Percentiles rank a stretch among this genome's conserved stretches.
Conservation (phyloP, 1,284 basidiomycete species). For the Moniliophthora roreri region DNA sequence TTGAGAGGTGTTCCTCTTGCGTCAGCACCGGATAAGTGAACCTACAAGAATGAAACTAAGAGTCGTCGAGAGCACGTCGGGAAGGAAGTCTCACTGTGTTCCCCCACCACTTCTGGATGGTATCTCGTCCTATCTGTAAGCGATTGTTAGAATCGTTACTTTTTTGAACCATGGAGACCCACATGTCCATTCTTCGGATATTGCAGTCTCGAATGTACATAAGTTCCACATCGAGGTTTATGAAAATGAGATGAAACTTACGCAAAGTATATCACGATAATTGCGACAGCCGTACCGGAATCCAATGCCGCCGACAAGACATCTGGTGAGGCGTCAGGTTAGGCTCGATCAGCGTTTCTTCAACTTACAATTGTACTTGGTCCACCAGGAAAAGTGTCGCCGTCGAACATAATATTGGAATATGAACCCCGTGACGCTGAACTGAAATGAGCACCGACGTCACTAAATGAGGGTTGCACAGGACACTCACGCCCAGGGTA, state of each 20-base stretch:
- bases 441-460: conserved; percentile 31
- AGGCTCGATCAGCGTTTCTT: background rate
- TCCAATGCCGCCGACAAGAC: conserved; percentile 52
- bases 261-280: conserved; percentile 52
- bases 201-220: conserved; percentile 33
- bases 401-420: conserved; percentile 62
- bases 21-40: conserved; percentile 27
- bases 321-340: conserved; percentile 28
- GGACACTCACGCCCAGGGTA: conserved; percentile 34
- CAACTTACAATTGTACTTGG: conserved; percentile 61
- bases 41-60: background rate
- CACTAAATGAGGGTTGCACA: background rate
- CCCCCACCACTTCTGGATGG: conserved; percentile 51
- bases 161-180: background rate
- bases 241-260: conserved; percentile 22
- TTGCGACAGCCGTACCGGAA: conserved; percentile 46
- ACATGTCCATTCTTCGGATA: conserved; percentile 43
- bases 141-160: background rate
- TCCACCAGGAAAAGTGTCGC: conserved; percentile 69
- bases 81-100: conserved; percentile 44
- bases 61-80: conserved; percentile 13
- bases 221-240: background rate
- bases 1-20: conserved; percentile 26
- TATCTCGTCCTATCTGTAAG: conserved; percentile 31
- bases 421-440: conserved; percentile 47